Conservation (phyloP, 1,284 basidiomycete genomes). For the Vanrija humicola region DNA sequence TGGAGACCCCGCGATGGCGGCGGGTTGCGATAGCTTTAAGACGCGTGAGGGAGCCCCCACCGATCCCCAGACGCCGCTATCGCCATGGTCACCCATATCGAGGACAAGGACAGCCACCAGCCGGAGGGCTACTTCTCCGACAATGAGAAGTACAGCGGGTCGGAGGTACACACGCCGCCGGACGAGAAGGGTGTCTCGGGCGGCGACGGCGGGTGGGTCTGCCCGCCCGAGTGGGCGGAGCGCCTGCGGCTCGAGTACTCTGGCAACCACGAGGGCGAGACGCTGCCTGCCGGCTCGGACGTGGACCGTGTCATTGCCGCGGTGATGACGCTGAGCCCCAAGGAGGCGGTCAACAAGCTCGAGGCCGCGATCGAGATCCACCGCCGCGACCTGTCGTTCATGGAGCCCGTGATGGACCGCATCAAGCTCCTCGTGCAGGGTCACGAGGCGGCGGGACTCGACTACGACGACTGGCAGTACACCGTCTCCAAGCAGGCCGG, state of each 20-base stretch:
- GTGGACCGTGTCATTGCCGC: background rate
- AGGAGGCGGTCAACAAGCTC: slow-evolving; percentile 1
- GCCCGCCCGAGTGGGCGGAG: slow-evolving; percentile 3
- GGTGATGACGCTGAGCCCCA: background rate
- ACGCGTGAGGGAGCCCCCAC: too few relatives aligned
- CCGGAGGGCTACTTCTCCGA: too few relatives aligned
- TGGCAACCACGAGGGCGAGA: slow-evolving; percentile 11
- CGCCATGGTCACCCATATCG: too few relatives aligned
- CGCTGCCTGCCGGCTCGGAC: slow-evolving; percentile 8
- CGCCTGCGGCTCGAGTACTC: slow-evolving; percentile 7
- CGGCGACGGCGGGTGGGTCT: background rate
- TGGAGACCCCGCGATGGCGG: too few relatives aligned
- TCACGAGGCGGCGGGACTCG: slow-evolving; percentile 1
- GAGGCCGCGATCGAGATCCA: background rate
- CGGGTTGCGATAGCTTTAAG: too few relatives aligned
- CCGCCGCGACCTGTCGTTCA: background rate
- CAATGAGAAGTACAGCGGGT: too few relatives aligned
- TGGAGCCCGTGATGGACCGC: background rate
- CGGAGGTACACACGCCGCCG: too few relatives aligned
- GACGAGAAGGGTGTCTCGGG: background rate
- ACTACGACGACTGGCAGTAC: slow-evolving; percentile 8
- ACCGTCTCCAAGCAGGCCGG: background rate
- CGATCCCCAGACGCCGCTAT: too few relatives aligned
- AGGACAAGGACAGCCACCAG: too few relatives aligned
- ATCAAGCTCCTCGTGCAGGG: slow-evolving; percentile 3